These are phyloP conservation scores for Phymatotrichopsis omnivora DNA, from an alignment of 2,329 filamentous ascomycete species.

Conservation along the genomic window DNA sequence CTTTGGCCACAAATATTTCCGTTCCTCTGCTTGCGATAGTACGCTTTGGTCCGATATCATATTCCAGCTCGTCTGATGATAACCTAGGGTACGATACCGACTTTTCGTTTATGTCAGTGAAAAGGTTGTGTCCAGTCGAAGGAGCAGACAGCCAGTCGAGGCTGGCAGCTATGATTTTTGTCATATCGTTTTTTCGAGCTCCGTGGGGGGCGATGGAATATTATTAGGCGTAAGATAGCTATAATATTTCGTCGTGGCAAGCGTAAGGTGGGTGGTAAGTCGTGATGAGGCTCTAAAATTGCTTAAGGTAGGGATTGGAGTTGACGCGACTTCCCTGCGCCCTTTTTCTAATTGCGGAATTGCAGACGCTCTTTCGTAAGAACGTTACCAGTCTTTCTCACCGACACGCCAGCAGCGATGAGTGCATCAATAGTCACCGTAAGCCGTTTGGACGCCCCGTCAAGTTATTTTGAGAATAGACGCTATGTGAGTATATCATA, in stretches of 20 bases:
- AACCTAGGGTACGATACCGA: slow-evolving; percentile 33
- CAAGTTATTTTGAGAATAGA: slow-evolving; percentile 79
- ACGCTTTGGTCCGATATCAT: slow-evolving; percentile 43
- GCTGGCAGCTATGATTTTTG: slow-evolving; percentile 74
- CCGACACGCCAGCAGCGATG: too few relatives aligned
- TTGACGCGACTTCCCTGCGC: too few relatives aligned
- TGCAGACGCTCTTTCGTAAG: too few relatives aligned
- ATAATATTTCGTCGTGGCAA: too few relatives aligned
- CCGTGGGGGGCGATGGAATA: background rate
- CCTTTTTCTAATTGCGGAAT: too few relatives aligned
- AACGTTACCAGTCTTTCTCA: too few relatives aligned
- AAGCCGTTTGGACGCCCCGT: slow-evolving; percentile 85
- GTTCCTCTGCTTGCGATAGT: slow-evolving; percentile 73
- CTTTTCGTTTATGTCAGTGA: slow-evolving; percentile 46
- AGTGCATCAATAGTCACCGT: slow-evolving; percentile 62
- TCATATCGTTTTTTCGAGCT: too few relatives aligned
- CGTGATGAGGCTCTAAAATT: too few relatives aligned
- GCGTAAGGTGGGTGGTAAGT: too few relatives aligned
- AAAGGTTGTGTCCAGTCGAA: slow-evolving; percentile 67
- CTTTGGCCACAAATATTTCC: slow-evolving; percentile 79
- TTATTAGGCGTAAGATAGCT: background rate
- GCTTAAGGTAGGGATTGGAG: too few relatives aligned
- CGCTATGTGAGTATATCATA: slow-evolving; percentile 49
- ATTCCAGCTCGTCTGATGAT: background rate
- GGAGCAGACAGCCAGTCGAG: slow-evolving; percentile 76